Base-by-base conservation (phyloP, 768 basidiomycete species). In the Mycena capillaripes region DNA sequence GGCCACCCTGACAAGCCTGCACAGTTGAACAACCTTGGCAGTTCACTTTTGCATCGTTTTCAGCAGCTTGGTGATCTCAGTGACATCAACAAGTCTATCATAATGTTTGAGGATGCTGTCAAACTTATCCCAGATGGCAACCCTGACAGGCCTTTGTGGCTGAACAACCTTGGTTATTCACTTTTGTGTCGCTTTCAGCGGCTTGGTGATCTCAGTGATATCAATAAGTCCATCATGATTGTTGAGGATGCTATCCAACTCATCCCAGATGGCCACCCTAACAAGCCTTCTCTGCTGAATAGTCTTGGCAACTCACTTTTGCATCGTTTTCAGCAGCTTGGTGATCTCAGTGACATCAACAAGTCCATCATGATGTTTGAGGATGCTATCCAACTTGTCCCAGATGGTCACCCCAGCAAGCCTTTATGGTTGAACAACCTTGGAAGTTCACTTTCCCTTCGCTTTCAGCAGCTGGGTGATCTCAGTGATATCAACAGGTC, bases 261-360 rank as follows among this genome's bases (percentile, higher is more conserved):
- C 17, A 42, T 17, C 4, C 42, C 42, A 42, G 42, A 42, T 42
- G 42, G 4, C n/a, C 46, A 48, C 46, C n/a, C 46, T 2, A n/a
- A 25, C 7, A 48, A 5, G 46, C 46, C 46, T 8, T 23, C 23
- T 12, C 27, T 16, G 27, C 27, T 52, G 25, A 52, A 12, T 27
- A 52, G 21, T 52, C 50, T 52, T 25, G 50, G 50, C 3, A 5
- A 6, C 55, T 65, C 70, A 1, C 65, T 79, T 25, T 36, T 12
- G 1, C 52, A 19, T 42, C 77, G 78, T 23, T 84, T 78, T 70
- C 3, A 32, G 17, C 56, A 34, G 56, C 56, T 57, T 57, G 32
- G 52, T 61, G 42, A 42, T 17, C 42, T 42, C 42, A 42, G 42
- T 42, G 71, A 76, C 48, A 68, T 76, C 53, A 48, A 75, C 10